Evolutionary conservation across 139 green algal species (phyloP).

Genomic region (Closterium sp.): DNA sequence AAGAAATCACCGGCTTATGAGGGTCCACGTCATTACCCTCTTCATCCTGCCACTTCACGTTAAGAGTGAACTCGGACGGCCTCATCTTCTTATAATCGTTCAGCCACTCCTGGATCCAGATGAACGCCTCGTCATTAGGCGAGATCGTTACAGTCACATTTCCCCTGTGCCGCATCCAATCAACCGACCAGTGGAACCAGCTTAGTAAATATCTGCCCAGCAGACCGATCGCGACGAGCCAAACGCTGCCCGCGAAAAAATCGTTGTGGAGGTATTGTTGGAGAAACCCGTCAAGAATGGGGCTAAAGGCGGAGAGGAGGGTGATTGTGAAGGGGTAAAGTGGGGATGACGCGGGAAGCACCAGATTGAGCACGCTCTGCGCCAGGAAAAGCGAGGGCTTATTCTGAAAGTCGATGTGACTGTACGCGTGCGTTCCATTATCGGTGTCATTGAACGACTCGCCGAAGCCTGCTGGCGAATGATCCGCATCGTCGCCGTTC

Average conservation of each 20-base stretch:
- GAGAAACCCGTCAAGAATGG: not conserved
- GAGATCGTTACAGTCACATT: not conserved
- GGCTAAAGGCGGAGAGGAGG: not conserved
- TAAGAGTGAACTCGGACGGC: not conserved
- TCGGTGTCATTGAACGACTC: not conserved
- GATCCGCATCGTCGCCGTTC: not conserved
- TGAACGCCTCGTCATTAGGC: constrained; percentile 16
- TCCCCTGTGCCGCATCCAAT: not conserved
- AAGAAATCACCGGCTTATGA: not conserved
- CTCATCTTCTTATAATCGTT: not conserved
- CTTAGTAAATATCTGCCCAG: not conserved
- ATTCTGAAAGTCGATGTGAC: not conserved
- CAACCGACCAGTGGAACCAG: no score
- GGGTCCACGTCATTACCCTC: not conserved
- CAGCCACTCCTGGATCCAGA: constrained; percentile 38
- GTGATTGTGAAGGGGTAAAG: not conserved
- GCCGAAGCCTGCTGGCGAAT: not conserved
- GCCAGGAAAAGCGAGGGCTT: not conserved
- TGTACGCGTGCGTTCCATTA: not conserved
- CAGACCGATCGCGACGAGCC: constrained; percentile 17
- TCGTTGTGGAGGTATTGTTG: constrained; percentile 43
- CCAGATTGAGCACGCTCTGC: not conserved
- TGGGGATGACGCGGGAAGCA: not conserved
- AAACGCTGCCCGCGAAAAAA: constrained; percentile 32
- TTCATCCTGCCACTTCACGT: not conserved